A percentile compares a stretch with the other conserved stretches of the same genome.
These are phyloP conservation scores for Xylaria telfairii DNA, from an alignment of 495 filamentous ascomycete species.

Conservation along the genomic window DNA sequence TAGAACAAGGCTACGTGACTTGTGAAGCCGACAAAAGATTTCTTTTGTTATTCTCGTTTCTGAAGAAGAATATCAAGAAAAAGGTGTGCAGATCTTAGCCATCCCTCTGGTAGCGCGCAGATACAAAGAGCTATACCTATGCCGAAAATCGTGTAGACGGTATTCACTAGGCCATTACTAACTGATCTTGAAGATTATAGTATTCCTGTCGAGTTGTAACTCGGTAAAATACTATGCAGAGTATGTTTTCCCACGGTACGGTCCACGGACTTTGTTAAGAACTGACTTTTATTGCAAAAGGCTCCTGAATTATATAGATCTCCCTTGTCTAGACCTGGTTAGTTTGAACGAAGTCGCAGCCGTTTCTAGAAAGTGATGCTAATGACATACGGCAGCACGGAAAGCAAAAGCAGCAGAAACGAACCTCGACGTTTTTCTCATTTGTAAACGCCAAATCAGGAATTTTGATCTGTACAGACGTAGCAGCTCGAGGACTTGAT, in stretches of 20 bases:
- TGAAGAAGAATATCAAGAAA: constrained; percentile 89
- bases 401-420: constrained; percentile 39
- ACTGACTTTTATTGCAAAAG: constrained; percentile 15
- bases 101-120: neutral
- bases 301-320: constrained; percentile 91
- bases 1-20: constrained; percentile 94
- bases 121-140: neutral
- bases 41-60: constrained; percentile 91
- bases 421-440: constrained; percentile 97
- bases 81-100: constrained; percentile 42
- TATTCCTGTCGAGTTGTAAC: constrained; percentile 93
- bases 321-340: constrained; percentile 63
- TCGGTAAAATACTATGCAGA: constrained; percentile 95
- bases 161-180: neutral
- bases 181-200: constrained; percentile 69
- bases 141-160: neutral
- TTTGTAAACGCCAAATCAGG: constrained; percentile 94
- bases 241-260: constrained; percentile 29
- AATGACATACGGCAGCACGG: constrained; percentile 19
- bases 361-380: neutral
- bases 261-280: neutral
- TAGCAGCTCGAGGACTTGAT: constrained; percentile 92
- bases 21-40: constrained; percentile 95
- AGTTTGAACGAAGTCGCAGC: neutral
- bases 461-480: constrained; percentile 93